Percentiles rank a stretch among this genome's conserved stretches.
Evolutionary conservation across 306 rosid species (phyloP).

Genomic region (Vigna radiata): DNA sequence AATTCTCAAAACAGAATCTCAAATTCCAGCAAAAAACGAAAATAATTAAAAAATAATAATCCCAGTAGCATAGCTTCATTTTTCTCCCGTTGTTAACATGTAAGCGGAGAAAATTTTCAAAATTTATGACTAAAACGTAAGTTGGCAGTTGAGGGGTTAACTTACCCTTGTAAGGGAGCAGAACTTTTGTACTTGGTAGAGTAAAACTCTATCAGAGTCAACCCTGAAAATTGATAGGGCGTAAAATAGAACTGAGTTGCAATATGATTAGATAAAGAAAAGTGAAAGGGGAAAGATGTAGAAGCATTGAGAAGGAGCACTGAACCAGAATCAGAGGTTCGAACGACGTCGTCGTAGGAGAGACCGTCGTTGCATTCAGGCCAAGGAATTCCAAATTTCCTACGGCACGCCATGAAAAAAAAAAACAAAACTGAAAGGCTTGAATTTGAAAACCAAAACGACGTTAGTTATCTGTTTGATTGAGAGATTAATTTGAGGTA

Average conservation of each 20-base stretch:
- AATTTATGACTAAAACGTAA: slow-evolving; percentile 3
- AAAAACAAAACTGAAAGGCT: not conserved
- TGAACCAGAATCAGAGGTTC: slow-evolving; percentile 68
- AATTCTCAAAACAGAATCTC: slow-evolving; percentile 5
- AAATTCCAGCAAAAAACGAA: not conserved
- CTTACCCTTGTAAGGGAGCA: slow-evolving; percentile 88
- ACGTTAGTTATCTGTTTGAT: no score
- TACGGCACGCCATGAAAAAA: slow-evolving; percentile 20
- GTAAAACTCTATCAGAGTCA: slow-evolving; percentile 75
- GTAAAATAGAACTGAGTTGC: not conserved
- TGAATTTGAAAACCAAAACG: not conserved
- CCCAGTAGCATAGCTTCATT: not conserved
- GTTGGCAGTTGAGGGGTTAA: slow-evolving; percentile 7
- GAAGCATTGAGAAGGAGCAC: slow-evolving; percentile 1
- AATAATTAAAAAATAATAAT: not conserved
- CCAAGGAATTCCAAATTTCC: slow-evolving; percentile 63
- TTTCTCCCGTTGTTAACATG: not conserved
- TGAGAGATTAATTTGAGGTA: no score
- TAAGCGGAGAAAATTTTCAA: not conserved
- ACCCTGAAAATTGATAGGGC: slow-evolving; percentile 50
- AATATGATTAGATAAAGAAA: not conserved
- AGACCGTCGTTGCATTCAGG: slow-evolving; percentile 88
- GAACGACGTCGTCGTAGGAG: slow-evolving; percentile 76
- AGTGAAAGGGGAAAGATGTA: not conserved
- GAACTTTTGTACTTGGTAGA: slow-evolving; percentile 74